Evolutionary conservation across 306 rosid genomes (phyloP), one percentile per base, ranked within the genome.

Genomic region (Malus orientalis): DNA sequence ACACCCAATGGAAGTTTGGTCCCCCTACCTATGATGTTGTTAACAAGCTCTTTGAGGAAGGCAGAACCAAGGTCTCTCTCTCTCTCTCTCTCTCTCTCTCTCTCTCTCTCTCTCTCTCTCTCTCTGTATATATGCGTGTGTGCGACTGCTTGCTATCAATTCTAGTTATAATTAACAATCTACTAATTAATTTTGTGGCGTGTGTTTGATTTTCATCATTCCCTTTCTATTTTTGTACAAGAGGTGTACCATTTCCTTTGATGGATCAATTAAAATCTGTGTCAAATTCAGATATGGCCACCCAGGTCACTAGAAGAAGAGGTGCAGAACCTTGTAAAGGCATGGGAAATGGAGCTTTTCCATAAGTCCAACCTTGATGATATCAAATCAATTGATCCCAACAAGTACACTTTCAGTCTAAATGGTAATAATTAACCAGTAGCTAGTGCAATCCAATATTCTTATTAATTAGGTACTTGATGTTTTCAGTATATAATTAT

Each of bases 281-380:
- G 8, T 51, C 55, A 51, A 51, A 51, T 18, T 51, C 55, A 91
- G 93, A 81, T 83, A 74, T 91, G 97, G 93, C 82, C 92, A 68
- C 69, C 83, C 5, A 91, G 92, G 13, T 89, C 92, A 63, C 78
- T 85, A 23, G 97, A 89, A 76, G 88, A 86, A 68, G 45, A 79
- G 42, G 97, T 86, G 49, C 92, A 91, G 85, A 86, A 61, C 78
- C 66, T 85, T 20, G 79, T 88, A 0, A 88, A 90, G 84, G 76
- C 64, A 33, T 90, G 93, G 91, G 93, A 91, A 63, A 85, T 87
- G 92, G 93, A 91, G 80, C 1, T 75, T 55, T 86, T 83, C 74
- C 82, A 89, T 59, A 89, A 91, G 75, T 66, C 30, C n/a, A 74
- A 71, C 54, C 7, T 14, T 0, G 20, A 79, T 9, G 85, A 91